Base-by-base conservation (phyloP, 75 land plant species). In the Pinus taeda region DNA sequence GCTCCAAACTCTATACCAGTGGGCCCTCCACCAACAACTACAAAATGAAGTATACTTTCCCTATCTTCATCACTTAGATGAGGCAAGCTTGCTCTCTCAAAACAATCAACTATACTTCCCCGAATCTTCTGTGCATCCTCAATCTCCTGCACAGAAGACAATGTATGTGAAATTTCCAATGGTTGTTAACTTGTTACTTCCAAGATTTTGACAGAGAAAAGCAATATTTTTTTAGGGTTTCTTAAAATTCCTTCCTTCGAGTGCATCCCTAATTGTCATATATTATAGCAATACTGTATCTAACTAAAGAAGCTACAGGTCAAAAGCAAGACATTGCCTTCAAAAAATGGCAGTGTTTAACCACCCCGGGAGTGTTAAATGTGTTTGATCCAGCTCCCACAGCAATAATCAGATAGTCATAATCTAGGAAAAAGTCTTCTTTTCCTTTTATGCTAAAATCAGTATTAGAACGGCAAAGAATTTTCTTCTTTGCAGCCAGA, bases 1-100 rank as follows among this genome's bases (percentile, higher is more conserved):
- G 95, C 99, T 72, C 98, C 91, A 77, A 96, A 96, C 59, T 96
- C 98, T 33, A 96, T 92, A 75, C 99, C 99, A 53, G 98, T 92
- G 20, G 99, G 99, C 15, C 99, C 99, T 70, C 99, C 99, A 66
- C 99, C 99, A 74, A 96, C 90, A 71, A 92, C 61, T 36, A 95
- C 93, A 85, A 96, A 96, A 62, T 92, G 92, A 73, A 96, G 94
- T 67, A 83, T 79, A 66, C 69, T 84, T 81, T 76, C 87, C 72
- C 88, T 89, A 42, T 96, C 99, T 76, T 89, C 99, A 49, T 92
- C 91, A 75, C 74, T 77, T 22, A 94, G 77, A 57, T 74, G 63
- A 17, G 99, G 99, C 42, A 94, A 82, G 73, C 85, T 82, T 37
- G 99, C 98, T 57, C 75, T 90, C 76, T 96, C 99, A 83, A 96